Base-by-base conservation (phyloP, 1,139 yeast genomes). In the Candida dubliniensis region DNA sequence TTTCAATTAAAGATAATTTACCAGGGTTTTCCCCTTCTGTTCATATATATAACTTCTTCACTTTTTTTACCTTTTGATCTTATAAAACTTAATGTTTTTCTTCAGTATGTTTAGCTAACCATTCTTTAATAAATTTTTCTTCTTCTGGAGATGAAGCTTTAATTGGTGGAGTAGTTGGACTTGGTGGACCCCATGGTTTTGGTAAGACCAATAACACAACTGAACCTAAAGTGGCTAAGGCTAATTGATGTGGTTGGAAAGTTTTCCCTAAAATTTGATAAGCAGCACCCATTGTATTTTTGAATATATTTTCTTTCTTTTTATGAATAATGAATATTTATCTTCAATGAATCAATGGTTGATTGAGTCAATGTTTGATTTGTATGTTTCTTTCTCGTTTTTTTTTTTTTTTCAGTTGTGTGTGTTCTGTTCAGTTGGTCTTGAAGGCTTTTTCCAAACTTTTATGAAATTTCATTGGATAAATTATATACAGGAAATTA, bases 81-180 rank as follows among this genome's bases (percentile, higher is more conserved):
- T 5, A 18, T 3, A 18, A 18, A 18, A 18, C 23, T 18, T 67
- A 69, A 56, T 70, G 76, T 57, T 67, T 67, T 54, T 64, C 61
- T 44, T 59, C 61, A 36, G 49, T 47, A 55, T 69, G 64, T 58
- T 71, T 71, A 47, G 72, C 65, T 54, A 71, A 69, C 61, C 64
- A 71, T 46, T 69, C 74, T 57, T 67, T 63, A 48, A 71, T 68
- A 73, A 85, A 91, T 68, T 84, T 84, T 67, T 87, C 96, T 74
- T 91, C 98, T 58, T 89, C 97, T 56, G 90, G 81, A 47, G 90
- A 79, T 47, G 82, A 67, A 52, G 96, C 96, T 55, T 81, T 79
- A 66, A 89, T 79, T 46, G 84, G 74, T 50, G 93, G 89, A 57
- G 74, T 74, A 49, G 74, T 69, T 51, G 84, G 79, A 52, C 80